A percentile compares a stretch with the other conserved stretches of the same genome.
Conservation (phyloP, 495 filamentous ascomycete species). For the Diplogelasinospora grovesii region DNA sequence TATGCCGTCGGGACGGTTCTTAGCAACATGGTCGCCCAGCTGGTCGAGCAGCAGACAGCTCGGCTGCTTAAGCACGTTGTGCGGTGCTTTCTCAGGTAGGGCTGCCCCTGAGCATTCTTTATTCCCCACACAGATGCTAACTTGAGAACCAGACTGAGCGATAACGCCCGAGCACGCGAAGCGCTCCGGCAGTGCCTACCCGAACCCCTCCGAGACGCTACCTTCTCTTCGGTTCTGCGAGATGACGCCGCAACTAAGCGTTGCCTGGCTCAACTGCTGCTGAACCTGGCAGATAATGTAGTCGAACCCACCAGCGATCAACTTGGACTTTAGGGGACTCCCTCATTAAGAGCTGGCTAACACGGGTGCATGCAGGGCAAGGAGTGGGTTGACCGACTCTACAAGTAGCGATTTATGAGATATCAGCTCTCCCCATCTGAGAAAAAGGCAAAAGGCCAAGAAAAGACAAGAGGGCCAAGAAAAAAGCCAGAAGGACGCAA, state of each 20-base stretch:
- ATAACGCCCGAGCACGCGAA: constrained; percentile 93
- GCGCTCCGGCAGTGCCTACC: constrained; percentile 94
- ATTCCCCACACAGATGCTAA: constrained; percentile 11
- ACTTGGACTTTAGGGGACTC: constrained; percentile 19
- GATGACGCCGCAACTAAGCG: constrained; percentile 98
- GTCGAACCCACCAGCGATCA: constrained; percentile 49
- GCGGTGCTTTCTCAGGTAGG: constrained; percentile 88
- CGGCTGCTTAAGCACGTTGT: constrained; percentile 96
- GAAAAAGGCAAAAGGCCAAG: not conserved
- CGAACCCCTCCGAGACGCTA: constrained; percentile 92
- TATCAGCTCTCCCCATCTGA: too few species aligned
- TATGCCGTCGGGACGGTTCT: constrained; percentile 97
- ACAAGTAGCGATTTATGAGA: too few species aligned
- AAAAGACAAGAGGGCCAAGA: not conserved
- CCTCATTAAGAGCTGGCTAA: constrained; percentile 6
- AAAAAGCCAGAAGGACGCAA: too few species aligned
- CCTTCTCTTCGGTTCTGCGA: constrained; percentile 91
- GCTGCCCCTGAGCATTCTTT: too few species aligned
- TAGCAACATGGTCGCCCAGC: constrained; percentile 96
- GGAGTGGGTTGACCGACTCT: constrained; percentile 18
- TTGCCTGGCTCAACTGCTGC: constrained; percentile 90
- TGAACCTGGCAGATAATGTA: constrained; percentile 93
- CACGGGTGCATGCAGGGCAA: constrained; percentile 14
- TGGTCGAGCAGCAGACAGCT: constrained; percentile 97
- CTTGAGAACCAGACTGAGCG: constrained; percentile 60